phyloP scores from a whole-genome alignment of 352 stramenopile species.

The Phytophthora ohioensis region DNA sequence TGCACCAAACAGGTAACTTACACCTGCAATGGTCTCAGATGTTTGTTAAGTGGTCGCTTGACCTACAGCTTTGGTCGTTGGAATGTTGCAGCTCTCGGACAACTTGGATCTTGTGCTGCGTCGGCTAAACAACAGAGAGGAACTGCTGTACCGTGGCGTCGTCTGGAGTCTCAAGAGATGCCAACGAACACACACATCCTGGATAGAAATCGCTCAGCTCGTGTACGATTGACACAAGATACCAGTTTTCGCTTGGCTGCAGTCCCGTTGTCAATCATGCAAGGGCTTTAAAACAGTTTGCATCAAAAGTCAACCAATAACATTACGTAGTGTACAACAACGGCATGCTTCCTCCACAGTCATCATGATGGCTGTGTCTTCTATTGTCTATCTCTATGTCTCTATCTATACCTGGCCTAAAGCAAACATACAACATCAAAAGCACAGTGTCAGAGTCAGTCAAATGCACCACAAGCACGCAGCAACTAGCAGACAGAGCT shows the following conservation, averaged over 20 bases:
- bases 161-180: slow-evolving; percentile 65
- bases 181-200: slow-evolving; percentile 58
- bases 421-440: slow-evolving; percentile 19
- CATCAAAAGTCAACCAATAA: slow-evolving; percentile 36
- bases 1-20: slow-evolving; percentile 69
- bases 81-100: slow-evolving; percentile 53
- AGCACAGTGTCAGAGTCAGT: slow-evolving; percentile 34
- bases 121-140: slow-evolving; percentile 73
- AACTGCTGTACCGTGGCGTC: slow-evolving; percentile 75
- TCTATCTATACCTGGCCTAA: slow-evolving; percentile 33
- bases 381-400: slow-evolving; percentile 41
- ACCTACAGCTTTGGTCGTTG: not conserved
- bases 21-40: slow-evolving; percentile 1
- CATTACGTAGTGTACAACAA: slow-evolving; percentile 47
- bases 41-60: not conserved
- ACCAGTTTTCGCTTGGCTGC: slow-evolving; percentile 19
- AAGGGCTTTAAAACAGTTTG: slow-evolving; percentile 15
- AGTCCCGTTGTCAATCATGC: slow-evolving; percentile 12
- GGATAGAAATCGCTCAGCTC: slow-evolving; percentile 80
- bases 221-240: slow-evolving; percentile 56
- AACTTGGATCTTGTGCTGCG: slow-evolving; percentile 72
- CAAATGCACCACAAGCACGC: slow-evolving; percentile 8
- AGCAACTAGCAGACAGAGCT: slow-evolving; percentile 17
- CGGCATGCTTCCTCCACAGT: slow-evolving; percentile 10
- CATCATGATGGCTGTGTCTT: slow-evolving; percentile 26